Evolutionary conservation across 2,329 filamentous ascomycete genomes (phyloP), one percentile per base, ranked within the genome.

Genomic region (Sporothrix pseudoabietina): DNA sequence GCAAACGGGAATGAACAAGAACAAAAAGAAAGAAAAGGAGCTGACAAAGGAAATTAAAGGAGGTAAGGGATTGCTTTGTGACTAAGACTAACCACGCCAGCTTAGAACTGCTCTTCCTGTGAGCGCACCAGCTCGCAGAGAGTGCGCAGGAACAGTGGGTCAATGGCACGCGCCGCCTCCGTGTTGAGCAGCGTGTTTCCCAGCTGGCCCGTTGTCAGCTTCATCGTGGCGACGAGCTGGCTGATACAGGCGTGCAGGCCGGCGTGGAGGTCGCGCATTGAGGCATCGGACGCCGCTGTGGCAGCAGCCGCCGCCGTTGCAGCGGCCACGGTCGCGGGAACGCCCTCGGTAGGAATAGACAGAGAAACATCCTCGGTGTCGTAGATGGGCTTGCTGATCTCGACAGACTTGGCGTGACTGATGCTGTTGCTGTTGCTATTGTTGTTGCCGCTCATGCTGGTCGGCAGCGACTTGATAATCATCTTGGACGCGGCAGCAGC

Each of bases 191-290:
- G 44, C 26, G 69, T 59, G 52, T 47, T 73, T 39, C 65, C 73
- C 55, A 75, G 54, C 61, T 76, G 73, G 30, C 70, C 71, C 14
- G 66, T 74, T 66, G 72, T 74, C 41, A 75, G 75, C 72, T 81
- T 81, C 72, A 88, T 82, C 4, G 87, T 88, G 3, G 83, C 81
- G 0, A 89, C 83, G 2, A 89, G 80, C 19, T 85, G 79, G 1
- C 82, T 82, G 73, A 89, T 85, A 77, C 87, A 89, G 59, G 81
- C 82, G 59, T 84, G 80, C 22, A 90, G 80, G 0, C 86, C 87
- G 0, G 82, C 78, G 44, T 86, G 85, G 1, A 90, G 80, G 32
- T 84, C 83, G 16, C 81, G 79, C 69, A 86, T 79, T 0, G 74
- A 54, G 12, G 82, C 79, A 22, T 72, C 73, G 1, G 71, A 22